Percentiles rank a stretch among this genome's conserved stretches.
phyloP scores from a whole-genome alignment of 176 grass and related monocot genomes.

The Hsuehochloa calcarea region DNA sequence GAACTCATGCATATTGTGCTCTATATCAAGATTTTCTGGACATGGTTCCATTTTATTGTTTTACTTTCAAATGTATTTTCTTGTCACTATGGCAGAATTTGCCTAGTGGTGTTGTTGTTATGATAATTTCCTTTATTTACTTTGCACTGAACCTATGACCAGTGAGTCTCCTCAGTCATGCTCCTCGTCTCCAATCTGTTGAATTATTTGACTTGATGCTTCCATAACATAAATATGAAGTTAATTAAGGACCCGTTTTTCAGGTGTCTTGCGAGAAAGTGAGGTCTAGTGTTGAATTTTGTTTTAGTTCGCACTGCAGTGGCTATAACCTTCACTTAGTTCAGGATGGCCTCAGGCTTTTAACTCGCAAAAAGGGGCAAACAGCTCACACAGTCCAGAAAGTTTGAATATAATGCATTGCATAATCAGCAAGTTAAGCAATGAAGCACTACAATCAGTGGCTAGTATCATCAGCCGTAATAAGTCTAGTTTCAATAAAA shows the following conservation, averaged over 20 bases:
- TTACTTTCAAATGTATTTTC: not conserved
- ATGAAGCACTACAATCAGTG: constrained; percentile 34
- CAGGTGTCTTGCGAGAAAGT: constrained; percentile 33
- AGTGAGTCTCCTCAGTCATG: too few relatives aligned
- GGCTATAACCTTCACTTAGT: constrained; percentile 27
- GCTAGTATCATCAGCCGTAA: constrained; percentile 11
- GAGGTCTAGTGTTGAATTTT: not conserved
- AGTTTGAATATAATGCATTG: constrained; percentile 14
- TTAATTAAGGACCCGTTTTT: constrained; percentile 15
- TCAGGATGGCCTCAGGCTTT: constrained; percentile 27
- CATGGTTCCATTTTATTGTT: constrained; percentile 6
- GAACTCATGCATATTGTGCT: not conserved
- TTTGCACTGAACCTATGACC: not conserved
- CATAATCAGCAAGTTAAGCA: constrained; percentile 32
- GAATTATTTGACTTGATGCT: not conserved
- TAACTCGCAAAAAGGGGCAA: constrained; percentile 17
- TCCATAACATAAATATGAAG: not conserved
- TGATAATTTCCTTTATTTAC: not conserved
- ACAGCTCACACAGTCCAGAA: constrained; percentile 19
- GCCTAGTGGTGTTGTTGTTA: not conserved
- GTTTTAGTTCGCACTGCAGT: constrained; percentile 17
- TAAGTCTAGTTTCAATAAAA: not conserved
- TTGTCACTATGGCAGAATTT: not conserved
- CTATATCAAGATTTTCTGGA: not conserved
- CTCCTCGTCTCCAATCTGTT: not conserved